A percentile compares a stretch with the other conserved stretches of the same genome.
Evolutionary conservation across 768 basidiomycete species (phyloP).

Genomic region (Russula sp.): DNA sequence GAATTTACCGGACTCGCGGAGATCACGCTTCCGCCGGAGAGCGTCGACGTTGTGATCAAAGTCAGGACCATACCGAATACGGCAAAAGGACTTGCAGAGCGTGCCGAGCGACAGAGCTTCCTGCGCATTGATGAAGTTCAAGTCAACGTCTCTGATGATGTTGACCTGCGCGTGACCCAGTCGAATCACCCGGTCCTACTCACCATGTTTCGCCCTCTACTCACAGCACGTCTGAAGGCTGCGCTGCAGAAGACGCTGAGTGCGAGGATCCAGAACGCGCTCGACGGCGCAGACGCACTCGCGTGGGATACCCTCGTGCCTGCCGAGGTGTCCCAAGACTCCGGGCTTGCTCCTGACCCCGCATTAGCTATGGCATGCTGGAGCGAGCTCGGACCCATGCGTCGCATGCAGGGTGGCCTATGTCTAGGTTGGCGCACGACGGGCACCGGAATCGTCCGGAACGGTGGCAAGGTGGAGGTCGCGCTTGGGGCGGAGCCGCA

Average conservation of each 20-base stretch:
- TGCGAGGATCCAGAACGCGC: no score
- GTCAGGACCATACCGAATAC: conserved; percentile 54
- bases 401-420: no score
- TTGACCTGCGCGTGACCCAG: conserved; percentile 46
- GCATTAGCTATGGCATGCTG: no score
- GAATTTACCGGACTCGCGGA: conserved; percentile 63
- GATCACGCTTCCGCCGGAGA: no score
- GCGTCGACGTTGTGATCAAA: conserved; percentile 64
- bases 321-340: conserved; percentile 57
- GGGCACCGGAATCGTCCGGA: no score
- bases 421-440: no score
- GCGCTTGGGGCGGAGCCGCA: conserved; percentile 72
- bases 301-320: no score
- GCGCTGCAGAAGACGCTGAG: no score
- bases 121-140: conserved; percentile 48
- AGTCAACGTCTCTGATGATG: conserved; percentile 50
- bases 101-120: no score
- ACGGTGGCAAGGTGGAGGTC: conserved; percentile 34
- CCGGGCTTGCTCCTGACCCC: conserved; percentile 44
- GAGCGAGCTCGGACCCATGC: no score
- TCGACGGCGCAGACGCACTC: no score
- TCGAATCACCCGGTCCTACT: conserved; percentile 59
- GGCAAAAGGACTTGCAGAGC: conserved; percentile 35
- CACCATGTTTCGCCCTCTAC: conserved; percentile 55
- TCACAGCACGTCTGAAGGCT: conserved; percentile 48